A percentile compares a stretch with the other conserved stretches of the same genome.
phyloP scores from a whole-genome alignment of 768 basidiomycete species.

The Psilocybe cyanescens region DNA sequence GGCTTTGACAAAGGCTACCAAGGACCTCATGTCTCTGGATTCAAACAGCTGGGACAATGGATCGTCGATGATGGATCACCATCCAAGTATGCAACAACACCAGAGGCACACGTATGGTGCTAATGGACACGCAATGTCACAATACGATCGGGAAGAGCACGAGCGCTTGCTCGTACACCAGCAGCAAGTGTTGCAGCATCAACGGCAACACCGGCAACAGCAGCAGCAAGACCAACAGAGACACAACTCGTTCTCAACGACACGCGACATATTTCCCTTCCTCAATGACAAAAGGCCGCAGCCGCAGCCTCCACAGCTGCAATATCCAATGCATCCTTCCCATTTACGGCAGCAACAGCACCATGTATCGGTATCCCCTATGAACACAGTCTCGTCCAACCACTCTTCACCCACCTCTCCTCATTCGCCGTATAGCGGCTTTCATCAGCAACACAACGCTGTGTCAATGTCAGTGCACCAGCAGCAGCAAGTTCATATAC shows the following conservation, averaged over 20 bases:
- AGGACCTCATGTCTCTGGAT: conserved; percentile 81
- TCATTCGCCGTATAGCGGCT: conserved; percentile 15
- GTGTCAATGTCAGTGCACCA: conserved; percentile 13
- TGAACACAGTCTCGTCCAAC: conserved; percentile 10
- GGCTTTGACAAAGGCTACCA: conserved; percentile 77
- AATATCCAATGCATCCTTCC: conserved; percentile 15
- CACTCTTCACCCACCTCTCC: conserved; percentile 16
- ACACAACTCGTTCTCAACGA: conserved; percentile 17
- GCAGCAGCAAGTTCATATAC: conserved; percentile 23
- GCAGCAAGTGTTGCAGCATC: conserved; percentile 23
- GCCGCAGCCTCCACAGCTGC: conserved; percentile 17
- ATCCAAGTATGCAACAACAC: conserved; percentile 13
- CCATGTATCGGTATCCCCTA: conserved; percentile 7
- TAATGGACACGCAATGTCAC: conserved; percentile 3
- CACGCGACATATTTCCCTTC: conserved; percentile 29
- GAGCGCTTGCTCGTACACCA: conserved; percentile 17
- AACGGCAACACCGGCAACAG: conserved; percentile 24
- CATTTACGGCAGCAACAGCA: conserved; percentile 14
- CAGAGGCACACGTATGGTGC: conserved; percentile 6
- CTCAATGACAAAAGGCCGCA: conserved; percentile 24
- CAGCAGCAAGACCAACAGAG: conserved; percentile 21
- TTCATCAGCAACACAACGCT: conserved; percentile 17
- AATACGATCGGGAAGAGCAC: conserved; percentile 14
- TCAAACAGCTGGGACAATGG: conserved; percentile 38
- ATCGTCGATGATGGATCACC: conserved; percentile 24